Percentiles rank a stretch among this genome's conserved stretches.
Conservation (phyloP, 2,329 filamentous ascomycete species). For the Cyphellophora europaea region DNA sequence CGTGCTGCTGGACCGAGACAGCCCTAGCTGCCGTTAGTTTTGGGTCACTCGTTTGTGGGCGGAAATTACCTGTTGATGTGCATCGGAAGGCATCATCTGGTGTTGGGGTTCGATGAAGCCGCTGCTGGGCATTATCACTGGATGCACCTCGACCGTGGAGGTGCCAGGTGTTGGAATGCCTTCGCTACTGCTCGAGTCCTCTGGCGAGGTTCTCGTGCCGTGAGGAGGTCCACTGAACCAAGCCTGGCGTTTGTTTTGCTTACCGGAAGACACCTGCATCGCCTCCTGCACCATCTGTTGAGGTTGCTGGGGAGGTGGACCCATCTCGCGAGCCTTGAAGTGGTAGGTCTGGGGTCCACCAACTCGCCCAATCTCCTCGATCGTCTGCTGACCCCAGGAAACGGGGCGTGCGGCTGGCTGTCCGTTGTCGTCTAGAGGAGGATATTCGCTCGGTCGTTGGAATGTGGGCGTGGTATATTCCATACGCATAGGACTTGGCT, state of each 20-base stretch:
- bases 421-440: slow-evolving; percentile 18
- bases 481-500: slow-evolving; percentile 67
- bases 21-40: slow-evolving; percentile 13
- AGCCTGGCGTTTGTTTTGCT: slow-evolving; percentile 22
- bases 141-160: slow-evolving; percentile 37
- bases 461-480: slow-evolving; percentile 45
- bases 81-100: slow-evolving; percentile 25
- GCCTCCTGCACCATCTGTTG: slow-evolving; percentile 16
- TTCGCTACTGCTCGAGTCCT: slow-evolving; percentile 40
- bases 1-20: slow-evolving; percentile 10
- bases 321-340: slow-evolving; percentile 9
- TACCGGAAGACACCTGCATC: slow-evolving; percentile 8
- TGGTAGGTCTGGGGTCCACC: slow-evolving; percentile 5
- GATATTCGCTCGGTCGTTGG: slow-evolving; percentile 30
- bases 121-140: slow-evolving; percentile 38
- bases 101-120: slow-evolving; percentile 36
- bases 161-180: slow-evolving; percentile 38
- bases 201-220: slow-evolving; percentile 32
- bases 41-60: slow-evolving; percentile 14
- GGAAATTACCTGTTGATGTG: slow-evolving; percentile 30
- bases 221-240: slow-evolving; percentile 26
- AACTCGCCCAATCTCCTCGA: slow-evolving; percentile 28
- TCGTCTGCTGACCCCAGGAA: slow-evolving; percentile 35
- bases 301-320: slow-evolving; percentile 16
- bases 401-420: slow-evolving; percentile 31